Percentiles rank a stretch among this genome's conserved stretches.
Evolutionary conservation across 2,329 filamentous ascomycete genomes (phyloP).

Genomic region (Ceratocystis ficicola): DNA sequence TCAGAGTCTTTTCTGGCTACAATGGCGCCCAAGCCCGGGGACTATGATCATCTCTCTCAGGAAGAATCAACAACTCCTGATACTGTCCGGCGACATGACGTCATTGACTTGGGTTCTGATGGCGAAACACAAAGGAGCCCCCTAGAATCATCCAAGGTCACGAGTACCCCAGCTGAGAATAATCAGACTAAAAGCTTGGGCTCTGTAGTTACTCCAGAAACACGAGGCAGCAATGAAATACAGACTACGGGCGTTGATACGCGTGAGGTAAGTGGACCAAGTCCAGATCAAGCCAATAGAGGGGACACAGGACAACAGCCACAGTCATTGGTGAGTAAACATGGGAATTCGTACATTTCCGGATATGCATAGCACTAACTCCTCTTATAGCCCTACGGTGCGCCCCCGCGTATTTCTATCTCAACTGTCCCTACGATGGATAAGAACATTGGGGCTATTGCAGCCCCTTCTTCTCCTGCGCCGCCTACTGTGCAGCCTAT

Average conservation of each 20-base stretch:
- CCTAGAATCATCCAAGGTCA: background rate
- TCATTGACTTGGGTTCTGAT: background rate
- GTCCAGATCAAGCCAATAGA: background rate
- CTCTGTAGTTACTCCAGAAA: background rate
- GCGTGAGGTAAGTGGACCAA: background rate
- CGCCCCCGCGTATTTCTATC: background rate
- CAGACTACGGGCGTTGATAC: background rate
- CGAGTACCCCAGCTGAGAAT: background rate
- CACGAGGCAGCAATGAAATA: background rate
- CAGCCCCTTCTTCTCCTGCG: background rate
- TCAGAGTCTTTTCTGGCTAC: conserved; percentile 5
- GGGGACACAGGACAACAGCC: background rate
- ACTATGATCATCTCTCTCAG: background rate
- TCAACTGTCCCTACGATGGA: background rate
- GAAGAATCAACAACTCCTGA: conserved; percentile 14
- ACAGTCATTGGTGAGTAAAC: background rate
- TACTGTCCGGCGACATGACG: background rate
- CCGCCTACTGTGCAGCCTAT: background rate
- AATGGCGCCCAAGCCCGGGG: background rate
- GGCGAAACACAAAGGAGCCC: background rate
- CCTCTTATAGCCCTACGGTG: background rate
- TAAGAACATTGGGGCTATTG: background rate
- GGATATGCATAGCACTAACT: background rate
- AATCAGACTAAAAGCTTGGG: background rate
- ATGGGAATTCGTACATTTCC: no score